Conservation (phyloP, 768 basidiomycete species). For the Phylloporus scabripes region DNA sequence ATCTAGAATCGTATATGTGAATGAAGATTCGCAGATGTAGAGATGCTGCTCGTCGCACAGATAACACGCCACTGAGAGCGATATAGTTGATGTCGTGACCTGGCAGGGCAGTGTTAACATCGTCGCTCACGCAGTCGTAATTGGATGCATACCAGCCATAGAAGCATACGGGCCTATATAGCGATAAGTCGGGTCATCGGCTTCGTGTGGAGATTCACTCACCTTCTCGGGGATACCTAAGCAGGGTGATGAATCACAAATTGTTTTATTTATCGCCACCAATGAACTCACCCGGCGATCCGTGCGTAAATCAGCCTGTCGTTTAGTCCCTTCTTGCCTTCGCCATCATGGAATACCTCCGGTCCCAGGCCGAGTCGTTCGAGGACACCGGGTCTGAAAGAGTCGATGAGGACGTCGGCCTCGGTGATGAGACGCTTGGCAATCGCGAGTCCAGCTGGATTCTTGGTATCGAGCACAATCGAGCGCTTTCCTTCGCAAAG, state of each 20-base stretch:
- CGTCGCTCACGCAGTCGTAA: background rate
- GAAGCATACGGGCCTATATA: slow-evolving; percentile 57
- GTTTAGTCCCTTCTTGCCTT: slow-evolving; percentile 46
- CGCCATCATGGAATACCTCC: slow-evolving; percentile 57
- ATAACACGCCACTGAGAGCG: slow-evolving; percentile 69
- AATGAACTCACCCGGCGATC: slow-evolving; percentile 55
- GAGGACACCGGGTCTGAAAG: slow-evolving; percentile 79
- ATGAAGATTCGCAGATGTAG: background rate
- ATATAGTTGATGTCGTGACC: slow-evolving; percentile 87
- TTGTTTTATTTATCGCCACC: background rate
- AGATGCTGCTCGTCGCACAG: slow-evolving; percentile 36
- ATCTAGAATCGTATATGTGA: slow-evolving; percentile 37
- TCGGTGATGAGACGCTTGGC: slow-evolving; percentile 52
- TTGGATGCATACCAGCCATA: slow-evolving; percentile 59
- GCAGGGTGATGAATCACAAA: background rate
- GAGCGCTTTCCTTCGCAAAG: slow-evolving; percentile 74
- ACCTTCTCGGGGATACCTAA: slow-evolving; percentile 63
- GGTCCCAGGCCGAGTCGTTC: slow-evolving; percentile 75
- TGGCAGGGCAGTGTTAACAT: slow-evolving; percentile 14
- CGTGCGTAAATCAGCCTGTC: slow-evolving; percentile 67
- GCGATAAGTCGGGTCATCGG: slow-evolving; percentile 13
- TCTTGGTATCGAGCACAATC: slow-evolving; percentile 64
- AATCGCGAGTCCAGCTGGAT: slow-evolving; percentile 48
- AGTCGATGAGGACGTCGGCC: slow-evolving; percentile 81
- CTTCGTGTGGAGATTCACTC: slow-evolving; percentile 6